phyloP scores from a whole-genome alignment of 495 filamentous ascomycete species.

The Daldinia grandis region DNA sequence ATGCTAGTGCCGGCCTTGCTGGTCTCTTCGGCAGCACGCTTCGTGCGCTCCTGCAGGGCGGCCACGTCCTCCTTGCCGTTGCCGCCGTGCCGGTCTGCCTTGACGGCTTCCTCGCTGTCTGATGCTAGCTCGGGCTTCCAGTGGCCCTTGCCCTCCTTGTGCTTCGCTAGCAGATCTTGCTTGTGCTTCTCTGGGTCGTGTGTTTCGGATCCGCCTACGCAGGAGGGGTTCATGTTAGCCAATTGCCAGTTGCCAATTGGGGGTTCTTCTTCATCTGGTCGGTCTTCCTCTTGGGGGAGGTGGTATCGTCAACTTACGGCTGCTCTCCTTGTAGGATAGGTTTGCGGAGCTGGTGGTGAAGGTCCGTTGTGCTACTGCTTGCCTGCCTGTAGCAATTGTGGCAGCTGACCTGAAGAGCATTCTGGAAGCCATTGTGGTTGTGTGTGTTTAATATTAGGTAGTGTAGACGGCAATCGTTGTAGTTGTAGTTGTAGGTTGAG shows the following conservation, averaged over 20 bases:
- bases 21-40: slow-evolving; percentile 57
- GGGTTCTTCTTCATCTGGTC: background rate
- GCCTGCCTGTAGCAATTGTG: slow-evolving; percentile 29
- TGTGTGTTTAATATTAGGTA: slow-evolving; percentile 2
- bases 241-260: no score
- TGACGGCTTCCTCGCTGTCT: slow-evolving; percentile 80
- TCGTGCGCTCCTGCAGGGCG: slow-evolving; percentile 61
- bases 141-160: slow-evolving; percentile 76
- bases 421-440: slow-evolving; percentile 33
- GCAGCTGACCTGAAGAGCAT: slow-evolving; percentile 35
- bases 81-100: slow-evolving; percentile 53
- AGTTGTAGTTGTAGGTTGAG: slow-evolving; percentile 5
- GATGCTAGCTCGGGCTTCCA: slow-evolving; percentile 85
- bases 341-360: slow-evolving; percentile 39
- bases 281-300: background rate
- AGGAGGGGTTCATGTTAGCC: slow-evolving; percentile 9
- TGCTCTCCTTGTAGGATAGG: slow-evolving; percentile 45
- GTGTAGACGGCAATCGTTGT: background rate
- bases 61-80: slow-evolving; percentile 46
- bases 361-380: slow-evolving; percentile 30
- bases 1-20: slow-evolving; percentile 56
- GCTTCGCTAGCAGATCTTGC: slow-evolving; percentile 71
- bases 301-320: slow-evolving; percentile 28
- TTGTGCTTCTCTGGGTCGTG: slow-evolving; percentile 73
- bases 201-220: slow-evolving; percentile 40